Percentiles rank a stretch among this genome's conserved stretches.
Conservation (phyloP, 257 asterid species). For the Cynanchum wilfordii region DNA sequence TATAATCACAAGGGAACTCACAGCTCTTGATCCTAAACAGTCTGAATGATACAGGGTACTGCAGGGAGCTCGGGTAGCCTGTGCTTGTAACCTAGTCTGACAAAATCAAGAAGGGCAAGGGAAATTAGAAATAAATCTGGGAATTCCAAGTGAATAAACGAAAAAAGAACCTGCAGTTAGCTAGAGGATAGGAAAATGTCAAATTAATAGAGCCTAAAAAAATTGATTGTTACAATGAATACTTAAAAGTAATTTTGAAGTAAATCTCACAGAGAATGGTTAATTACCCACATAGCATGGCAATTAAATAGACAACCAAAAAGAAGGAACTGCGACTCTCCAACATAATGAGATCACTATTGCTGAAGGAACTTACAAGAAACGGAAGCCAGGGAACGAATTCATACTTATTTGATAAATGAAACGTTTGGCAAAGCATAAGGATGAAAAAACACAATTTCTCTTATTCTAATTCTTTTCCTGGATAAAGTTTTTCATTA, state of each 20-base stretch:
- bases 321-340: not conserved
- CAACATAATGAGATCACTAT: not conserved
- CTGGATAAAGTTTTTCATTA: not conserved
- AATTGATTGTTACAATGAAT: not conserved
- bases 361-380: not conserved
- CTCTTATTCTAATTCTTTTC: too few species aligned
- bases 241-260: not conserved
- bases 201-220: not conserved
- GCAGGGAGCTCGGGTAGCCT: conserved; percentile 73
- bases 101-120: conserved; percentile 10
- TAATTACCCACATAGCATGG: not conserved
- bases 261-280: not conserved
- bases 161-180: not conserved
- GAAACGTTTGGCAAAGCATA: not conserved
- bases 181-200: not conserved
- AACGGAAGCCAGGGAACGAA: not conserved
- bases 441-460: not conserved
- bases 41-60: conserved; percentile 28
- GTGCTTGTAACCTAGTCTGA: conserved; percentile 91
- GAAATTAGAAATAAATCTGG: not conserved
- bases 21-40: conserved; percentile 23
- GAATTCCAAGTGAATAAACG: not conserved
- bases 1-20: conserved; percentile 14
- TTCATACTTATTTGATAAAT: not conserved
- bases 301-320: not conserved